These are phyloP conservation scores for Agrocybe chaxingu DNA, from an alignment of 768 basidiomycete genomes.

Conservation along the genomic window DNA sequence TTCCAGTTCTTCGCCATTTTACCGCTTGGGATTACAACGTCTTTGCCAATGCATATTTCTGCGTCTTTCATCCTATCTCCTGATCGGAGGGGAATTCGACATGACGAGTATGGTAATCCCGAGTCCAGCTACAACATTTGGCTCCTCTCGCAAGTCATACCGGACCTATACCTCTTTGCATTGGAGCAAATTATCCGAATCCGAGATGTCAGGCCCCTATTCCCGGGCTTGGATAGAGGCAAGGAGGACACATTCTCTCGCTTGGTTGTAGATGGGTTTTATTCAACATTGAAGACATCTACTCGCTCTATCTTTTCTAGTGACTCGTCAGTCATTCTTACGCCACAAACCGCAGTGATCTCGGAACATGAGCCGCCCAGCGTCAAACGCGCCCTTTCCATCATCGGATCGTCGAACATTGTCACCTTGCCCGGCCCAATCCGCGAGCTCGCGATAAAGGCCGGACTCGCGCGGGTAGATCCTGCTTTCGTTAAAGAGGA, in stretches of 20 bases:
- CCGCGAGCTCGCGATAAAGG: too few species aligned
- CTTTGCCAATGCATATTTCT: slow-evolving; percentile 43
- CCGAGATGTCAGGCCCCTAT: slow-evolving; percentile 27
- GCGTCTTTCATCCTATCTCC: slow-evolving; percentile 45
- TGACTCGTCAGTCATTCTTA: too few species aligned
- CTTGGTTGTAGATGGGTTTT: too few species aligned
- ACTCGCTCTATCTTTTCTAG: too few species aligned
- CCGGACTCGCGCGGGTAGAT: slow-evolving; percentile 18
- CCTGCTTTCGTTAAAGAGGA: slow-evolving; percentile 23
- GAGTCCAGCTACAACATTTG: slow-evolving; percentile 41
- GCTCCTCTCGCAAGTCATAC: slow-evolving; percentile 33
- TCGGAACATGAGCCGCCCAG: too few species aligned
- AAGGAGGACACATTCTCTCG: slow-evolving; percentile 11
- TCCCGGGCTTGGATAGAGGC: slow-evolving; percentile 26
- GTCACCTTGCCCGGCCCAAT: too few species aligned
- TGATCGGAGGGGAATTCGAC: slow-evolving; percentile 41
- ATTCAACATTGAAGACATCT: too few species aligned
- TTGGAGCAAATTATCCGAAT: slow-evolving; percentile 23
- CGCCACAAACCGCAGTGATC: too few species aligned
- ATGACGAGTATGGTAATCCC: slow-evolving; percentile 30
- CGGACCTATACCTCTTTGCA: slow-evolving; percentile 35
- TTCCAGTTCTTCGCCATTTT: slow-evolving; percentile 40
- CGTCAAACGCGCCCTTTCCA: too few species aligned
- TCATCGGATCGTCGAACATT: too few species aligned
- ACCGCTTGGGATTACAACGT: slow-evolving; percentile 35